Conservation (phyloP, 139 green algal species). For the Spirogloea muscicola region DNA sequence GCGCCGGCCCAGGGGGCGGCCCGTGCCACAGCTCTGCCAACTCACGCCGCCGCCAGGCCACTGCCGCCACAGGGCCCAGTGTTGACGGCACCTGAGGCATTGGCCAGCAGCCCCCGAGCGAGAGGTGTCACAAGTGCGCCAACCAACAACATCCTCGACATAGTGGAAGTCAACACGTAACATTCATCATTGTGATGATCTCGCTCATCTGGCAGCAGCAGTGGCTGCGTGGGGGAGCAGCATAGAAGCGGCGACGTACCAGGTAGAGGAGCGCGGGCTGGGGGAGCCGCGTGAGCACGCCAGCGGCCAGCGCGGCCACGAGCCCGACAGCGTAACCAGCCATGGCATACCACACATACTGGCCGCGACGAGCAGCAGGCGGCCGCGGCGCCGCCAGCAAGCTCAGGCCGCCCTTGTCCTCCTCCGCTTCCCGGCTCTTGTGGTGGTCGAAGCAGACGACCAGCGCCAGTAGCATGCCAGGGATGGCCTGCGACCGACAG, state of each 20-base stretch:
- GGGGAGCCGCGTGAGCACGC: slow-evolving; percentile 28
- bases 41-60: slow-evolving; percentile 23
- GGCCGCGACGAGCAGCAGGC: no score
- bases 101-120: no score
- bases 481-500: slow-evolving; percentile 34
- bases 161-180: no score
- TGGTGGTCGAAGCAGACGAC: slow-evolving; percentile 41
- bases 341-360: slow-evolving; percentile 32
- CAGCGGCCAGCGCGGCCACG: slow-evolving; percentile 29
- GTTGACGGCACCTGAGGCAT: slow-evolving; percentile 33
- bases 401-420: no score
- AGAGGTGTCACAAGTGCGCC: no score
- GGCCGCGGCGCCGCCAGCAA: no score
- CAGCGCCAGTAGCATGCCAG: slow-evolving; percentile 43
- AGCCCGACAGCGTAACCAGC: slow-evolving; percentile 36
- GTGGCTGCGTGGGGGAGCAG: no score
- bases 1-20: no score
- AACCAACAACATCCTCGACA: no score
- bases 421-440: slow-evolving; percentile 27
- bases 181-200: no score
- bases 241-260: no score
- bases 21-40: slow-evolving; percentile 38
- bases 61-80: slow-evolving; percentile 4
- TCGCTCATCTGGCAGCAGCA: no score
- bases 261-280: slow-evolving; percentile 44